These are phyloP conservation scores for Phyllosticta citrichinensis DNA, from an alignment of 2,329 filamentous ascomycete species.

Conservation along the genomic window DNA sequence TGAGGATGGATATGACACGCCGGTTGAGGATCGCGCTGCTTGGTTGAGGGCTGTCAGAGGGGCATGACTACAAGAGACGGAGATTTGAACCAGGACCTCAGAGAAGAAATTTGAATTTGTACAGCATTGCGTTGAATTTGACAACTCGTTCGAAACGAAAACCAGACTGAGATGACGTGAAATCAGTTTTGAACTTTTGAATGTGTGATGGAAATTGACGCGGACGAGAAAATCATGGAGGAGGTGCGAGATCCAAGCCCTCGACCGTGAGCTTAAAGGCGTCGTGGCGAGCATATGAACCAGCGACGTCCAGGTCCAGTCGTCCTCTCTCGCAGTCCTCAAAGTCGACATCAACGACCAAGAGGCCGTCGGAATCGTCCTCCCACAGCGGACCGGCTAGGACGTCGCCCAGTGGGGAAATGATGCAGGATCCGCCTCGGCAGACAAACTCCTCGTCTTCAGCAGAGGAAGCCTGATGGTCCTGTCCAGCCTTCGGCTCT, in stretches of 20 bases:
- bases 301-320: slow-evolving; percentile 74
- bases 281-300: slow-evolving; percentile 72
- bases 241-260: slow-evolving; percentile 49
- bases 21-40: not conserved
- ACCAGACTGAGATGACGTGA: not conserved
- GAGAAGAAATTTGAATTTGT: not conserved
- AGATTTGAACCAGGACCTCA: not conserved
- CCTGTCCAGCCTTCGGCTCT: not conserved
- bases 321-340: slow-evolving; percentile 77
- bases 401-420: slow-evolving; percentile 70
- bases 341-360: slow-evolving; percentile 69
- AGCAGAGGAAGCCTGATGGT: not conserved
- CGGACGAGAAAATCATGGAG: slow-evolving; percentile 26
- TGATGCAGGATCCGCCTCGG: slow-evolving; percentile 72
- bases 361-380: slow-evolving; percentile 52
- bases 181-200: not conserved
- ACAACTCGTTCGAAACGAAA: not conserved
- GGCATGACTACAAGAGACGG: no score
- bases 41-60: not conserved
- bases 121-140: not conserved
- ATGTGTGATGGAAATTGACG: not conserved
- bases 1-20: not conserved
- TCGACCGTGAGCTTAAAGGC: slow-evolving; percentile 51
- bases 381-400: slow-evolving; percentile 79
- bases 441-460: slow-evolving; percentile 45